Percentiles rank a stretch among this genome's conserved stretches.
phyloP scores from a whole-genome alignment of 1,284 basidiomycete genomes.

The Exobasidium rhododendri region DNA sequence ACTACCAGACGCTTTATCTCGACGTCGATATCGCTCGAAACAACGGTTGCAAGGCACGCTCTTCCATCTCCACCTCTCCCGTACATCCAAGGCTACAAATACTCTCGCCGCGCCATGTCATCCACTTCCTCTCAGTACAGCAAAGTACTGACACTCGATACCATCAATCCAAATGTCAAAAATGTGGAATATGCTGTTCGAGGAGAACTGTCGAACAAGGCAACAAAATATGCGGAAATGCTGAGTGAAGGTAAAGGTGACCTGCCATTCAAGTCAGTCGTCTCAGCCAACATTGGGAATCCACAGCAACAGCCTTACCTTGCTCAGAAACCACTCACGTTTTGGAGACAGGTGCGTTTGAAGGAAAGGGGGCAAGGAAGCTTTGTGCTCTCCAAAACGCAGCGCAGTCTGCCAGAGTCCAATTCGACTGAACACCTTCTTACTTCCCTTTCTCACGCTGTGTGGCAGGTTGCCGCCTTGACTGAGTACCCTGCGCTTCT shows the following conservation, averaged over 20 bases:
- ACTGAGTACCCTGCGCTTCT: constrained; percentile 87
- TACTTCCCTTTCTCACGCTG: constrained; percentile 60
- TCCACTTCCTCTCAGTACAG: constrained; percentile 56
- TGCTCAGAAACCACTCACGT: constrained; percentile 89
- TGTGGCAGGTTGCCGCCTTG: constrained; percentile 71
- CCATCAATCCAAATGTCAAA: constrained; percentile 73
- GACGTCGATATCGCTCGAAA: no score
- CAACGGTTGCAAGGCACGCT: no score
- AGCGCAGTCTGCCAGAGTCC: background rate
- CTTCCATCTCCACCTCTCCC: no score
- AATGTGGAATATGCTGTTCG: constrained; percentile 95
- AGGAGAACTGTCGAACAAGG: constrained; percentile 88
- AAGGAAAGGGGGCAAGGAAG: background rate
- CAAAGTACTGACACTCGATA: constrained; percentile 44
- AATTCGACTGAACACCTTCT: no score
- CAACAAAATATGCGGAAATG: constrained; percentile 66
- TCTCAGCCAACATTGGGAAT: constrained; percentile 96
- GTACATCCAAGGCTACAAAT: no score
- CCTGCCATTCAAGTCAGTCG: constrained; percentile 82
- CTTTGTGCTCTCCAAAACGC: background rate
- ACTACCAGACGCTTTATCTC: no score
- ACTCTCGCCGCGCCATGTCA: constrained; percentile 23
- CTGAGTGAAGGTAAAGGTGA: constrained; percentile 57
- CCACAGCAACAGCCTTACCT: constrained; percentile 86
- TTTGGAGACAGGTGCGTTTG: constrained; percentile 71